These are phyloP conservation scores for Kodamaea neixiangensis DNA, from an alignment of 805 yeast genomes.

Conservation along the genomic window DNA sequence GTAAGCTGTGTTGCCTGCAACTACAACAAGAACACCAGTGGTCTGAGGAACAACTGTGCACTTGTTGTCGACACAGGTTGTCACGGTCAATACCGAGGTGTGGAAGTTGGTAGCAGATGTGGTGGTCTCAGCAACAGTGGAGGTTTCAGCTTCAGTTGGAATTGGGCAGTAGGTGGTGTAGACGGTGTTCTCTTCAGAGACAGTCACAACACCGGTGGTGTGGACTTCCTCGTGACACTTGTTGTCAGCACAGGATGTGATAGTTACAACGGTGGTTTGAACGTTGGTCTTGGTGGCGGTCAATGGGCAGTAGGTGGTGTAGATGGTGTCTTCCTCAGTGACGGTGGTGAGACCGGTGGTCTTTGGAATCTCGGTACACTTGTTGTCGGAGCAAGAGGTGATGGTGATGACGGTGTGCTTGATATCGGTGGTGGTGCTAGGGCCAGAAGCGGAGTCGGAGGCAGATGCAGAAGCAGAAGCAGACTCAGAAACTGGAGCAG, in stretches of 20 bases:
- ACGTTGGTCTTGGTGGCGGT: constrained; percentile 15
- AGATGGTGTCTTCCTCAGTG: constrained; percentile 21
- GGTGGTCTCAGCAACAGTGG: neutral
- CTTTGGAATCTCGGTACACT: constrained; percentile 19
- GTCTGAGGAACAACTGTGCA: constrained; percentile 27
- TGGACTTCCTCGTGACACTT: constrained; percentile 21
- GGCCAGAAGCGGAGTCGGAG: constrained; percentile 20
- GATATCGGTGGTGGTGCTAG: constrained; percentile 15
- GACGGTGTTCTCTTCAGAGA: constrained; percentile 29
- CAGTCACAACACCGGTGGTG: constrained; percentile 39
- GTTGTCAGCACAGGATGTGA: constrained; percentile 36
- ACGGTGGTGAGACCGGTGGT: constrained; percentile 18
- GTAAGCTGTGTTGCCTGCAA: constrained; percentile 29
- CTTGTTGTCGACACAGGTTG: constrained; percentile 38
- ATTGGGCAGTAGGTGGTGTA: constrained; percentile 38
- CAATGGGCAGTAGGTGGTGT: constrained; percentile 29
- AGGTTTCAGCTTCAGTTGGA: constrained; percentile 1
- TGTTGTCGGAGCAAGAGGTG: constrained; percentile 31
- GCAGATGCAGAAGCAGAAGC: constrained; percentile 17
- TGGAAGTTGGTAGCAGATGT: constrained; percentile 7
- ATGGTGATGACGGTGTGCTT: constrained; percentile 25
- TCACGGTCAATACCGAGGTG: constrained; percentile 34
- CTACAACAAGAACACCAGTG: constrained; percentile 38
- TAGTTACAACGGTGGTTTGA: constrained; percentile 32
- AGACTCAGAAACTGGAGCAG: constrained; percentile 29